Conservation (phyloP, 441 rosid species). For the Viola pubescens region DNA sequence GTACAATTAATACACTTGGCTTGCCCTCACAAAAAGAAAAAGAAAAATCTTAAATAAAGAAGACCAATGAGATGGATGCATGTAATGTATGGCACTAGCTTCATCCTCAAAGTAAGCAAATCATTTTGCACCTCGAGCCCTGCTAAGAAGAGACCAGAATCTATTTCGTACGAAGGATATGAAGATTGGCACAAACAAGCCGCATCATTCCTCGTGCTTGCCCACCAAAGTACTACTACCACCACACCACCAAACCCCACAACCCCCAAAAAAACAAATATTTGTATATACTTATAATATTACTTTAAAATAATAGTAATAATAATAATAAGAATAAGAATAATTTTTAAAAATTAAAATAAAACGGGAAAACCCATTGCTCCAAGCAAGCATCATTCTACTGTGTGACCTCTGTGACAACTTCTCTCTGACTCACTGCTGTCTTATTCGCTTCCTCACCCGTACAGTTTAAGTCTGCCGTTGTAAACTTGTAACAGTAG, state of each 20-base stretch:
- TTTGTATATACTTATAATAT: not conserved
- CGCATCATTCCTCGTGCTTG: constrained; percentile 60
- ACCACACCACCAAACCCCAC: too few relatives aligned
- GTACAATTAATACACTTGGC: not conserved
- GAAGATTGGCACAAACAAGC: constrained; percentile 20
- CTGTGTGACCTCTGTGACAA: constrained; percentile 17
- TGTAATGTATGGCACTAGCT: too few relatives aligned
- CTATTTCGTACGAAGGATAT: constrained; percentile 28
- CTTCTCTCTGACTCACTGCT: constrained; percentile 19
- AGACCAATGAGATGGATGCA: not conserved
- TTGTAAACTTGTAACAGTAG: not conserved
- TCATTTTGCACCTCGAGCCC: constrained; percentile 33
- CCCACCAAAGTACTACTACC: not conserved
- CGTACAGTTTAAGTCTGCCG: constrained; percentile 22
- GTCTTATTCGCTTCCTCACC: constrained; percentile 23
- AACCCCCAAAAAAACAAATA: not conserved
- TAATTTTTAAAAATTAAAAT: not conserved
- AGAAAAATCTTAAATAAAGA: not conserved
- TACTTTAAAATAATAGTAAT: not conserved
- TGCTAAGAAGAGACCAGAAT: constrained; percentile 15
- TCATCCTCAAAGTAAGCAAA: constrained; percentile 10
- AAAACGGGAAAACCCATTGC: constrained; percentile 17
- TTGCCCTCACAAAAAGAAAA: constrained; percentile 11
- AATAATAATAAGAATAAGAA: not conserved
- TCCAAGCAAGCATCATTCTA: constrained; percentile 50